Evolutionary conservation across 1,139 yeast genomes (phyloP).

Genomic region (Magnusiomyces ingens): DNA sequence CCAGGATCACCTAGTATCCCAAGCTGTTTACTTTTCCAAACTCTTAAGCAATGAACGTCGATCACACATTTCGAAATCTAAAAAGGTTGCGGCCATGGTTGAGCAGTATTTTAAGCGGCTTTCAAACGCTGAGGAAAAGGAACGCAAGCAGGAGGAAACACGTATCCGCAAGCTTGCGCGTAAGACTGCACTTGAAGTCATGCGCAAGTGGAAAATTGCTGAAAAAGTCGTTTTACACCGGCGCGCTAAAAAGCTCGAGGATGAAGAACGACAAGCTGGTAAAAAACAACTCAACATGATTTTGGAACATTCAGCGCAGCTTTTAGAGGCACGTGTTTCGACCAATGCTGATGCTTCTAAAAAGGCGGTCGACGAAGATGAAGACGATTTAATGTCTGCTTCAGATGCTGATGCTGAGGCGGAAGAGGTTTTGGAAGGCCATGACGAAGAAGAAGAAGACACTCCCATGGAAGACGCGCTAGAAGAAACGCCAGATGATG

Average conservation of each 20-base stretch:
- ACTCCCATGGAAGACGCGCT: background rate
- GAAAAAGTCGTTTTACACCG: constrained; percentile 61
- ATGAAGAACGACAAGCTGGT: constrained; percentile 63
- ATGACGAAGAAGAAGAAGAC: constrained; percentile 34
- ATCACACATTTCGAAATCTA: constrained; percentile 59
- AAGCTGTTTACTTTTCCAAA: constrained; percentile 67
- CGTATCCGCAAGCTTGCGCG: constrained; percentile 60
- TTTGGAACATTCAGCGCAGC: constrained; percentile 84
- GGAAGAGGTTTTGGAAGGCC: constrained; percentile 20
- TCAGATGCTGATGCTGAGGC: constrained; percentile 15
- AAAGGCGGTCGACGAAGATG: constrained; percentile 21
- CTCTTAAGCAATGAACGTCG: constrained; percentile 62
- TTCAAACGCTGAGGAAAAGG: constrained; percentile 83
- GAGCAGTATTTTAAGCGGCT: constrained; percentile 82
- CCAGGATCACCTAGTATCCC: constrained; percentile 67
- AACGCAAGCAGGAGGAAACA: constrained; percentile 51
- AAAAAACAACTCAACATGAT: constrained; percentile 84
- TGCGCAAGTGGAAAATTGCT: constrained; percentile 87
- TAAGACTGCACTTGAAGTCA: constrained; percentile 74
- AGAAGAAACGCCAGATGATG: background rate
- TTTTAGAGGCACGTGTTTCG: constrained; percentile 75
- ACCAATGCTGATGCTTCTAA: constrained; percentile 30
- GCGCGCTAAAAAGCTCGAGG: constrained; percentile 32
- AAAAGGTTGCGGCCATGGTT: constrained; percentile 72
- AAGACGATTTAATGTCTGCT: constrained; percentile 19